phyloP scores from a whole-genome alignment of 2,329 filamentous ascomycete species.

The Fusarium devonianum region DNA sequence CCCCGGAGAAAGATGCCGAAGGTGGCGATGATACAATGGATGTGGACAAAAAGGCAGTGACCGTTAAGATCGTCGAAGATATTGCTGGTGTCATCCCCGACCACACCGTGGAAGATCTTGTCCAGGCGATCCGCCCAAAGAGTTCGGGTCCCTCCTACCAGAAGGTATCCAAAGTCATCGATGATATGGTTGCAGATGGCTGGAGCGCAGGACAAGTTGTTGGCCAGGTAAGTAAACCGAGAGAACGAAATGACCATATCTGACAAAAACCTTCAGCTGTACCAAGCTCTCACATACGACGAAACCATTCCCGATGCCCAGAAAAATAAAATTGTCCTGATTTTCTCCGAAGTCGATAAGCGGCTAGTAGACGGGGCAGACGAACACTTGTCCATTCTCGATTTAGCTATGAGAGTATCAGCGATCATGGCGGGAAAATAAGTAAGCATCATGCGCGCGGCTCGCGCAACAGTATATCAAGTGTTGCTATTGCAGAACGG shows the following conservation, averaged over 20 bases:
- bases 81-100: slow-evolving; percentile 95
- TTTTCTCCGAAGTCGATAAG: slow-evolving; percentile 96
- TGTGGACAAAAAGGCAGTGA: slow-evolving; percentile 67
- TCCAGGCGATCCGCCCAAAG: slow-evolving; percentile 78
- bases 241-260: background rate
- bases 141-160: slow-evolving; percentile 72
- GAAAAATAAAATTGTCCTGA: slow-evolving; percentile 87
- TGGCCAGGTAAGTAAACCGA: slow-evolving; percentile 65
- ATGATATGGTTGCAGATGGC: slow-evolving; percentile 92
- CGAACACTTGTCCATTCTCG: slow-evolving; percentile 90
- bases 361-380: slow-evolving; percentile 92
- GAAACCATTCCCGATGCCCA: slow-evolving; percentile 83
- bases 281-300: slow-evolving; percentile 82
- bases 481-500: slow-evolving; percentile 25
- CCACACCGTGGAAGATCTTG: slow-evolving; percentile 71
- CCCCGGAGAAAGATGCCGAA: slow-evolving; percentile 55
- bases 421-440: slow-evolving; percentile 66
- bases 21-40: slow-evolving; percentile 71
- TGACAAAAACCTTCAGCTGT: slow-evolving; percentile 63
- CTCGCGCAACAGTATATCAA: slow-evolving; percentile 5
- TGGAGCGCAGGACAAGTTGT: slow-evolving; percentile 95
- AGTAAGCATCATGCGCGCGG: slow-evolving; percentile 30
- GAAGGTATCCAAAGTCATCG: slow-evolving; percentile 78
- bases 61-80: slow-evolving; percentile 84
- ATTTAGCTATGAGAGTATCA: slow-evolving; percentile 83